phyloP scores from a whole-genome alignment of 495 filamentous ascomycete genomes.

The Hyaloscypha variabilis region DNA sequence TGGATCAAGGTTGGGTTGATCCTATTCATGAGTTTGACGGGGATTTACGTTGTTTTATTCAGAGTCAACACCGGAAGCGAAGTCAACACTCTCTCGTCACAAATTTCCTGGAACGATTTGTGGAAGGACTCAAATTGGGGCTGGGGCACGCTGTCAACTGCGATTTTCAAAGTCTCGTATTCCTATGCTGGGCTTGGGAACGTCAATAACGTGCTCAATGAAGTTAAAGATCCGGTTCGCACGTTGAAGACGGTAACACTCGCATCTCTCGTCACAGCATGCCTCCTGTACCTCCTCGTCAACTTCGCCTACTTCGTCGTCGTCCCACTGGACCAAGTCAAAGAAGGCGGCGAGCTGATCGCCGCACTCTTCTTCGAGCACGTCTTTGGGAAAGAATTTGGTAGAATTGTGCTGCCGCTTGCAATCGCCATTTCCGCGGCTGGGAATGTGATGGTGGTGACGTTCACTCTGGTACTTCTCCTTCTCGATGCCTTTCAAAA shows the following conservation, averaged over 20 bases:
- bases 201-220: slow-evolving; percentile 76
- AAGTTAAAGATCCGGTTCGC: slow-evolving; percentile 69
- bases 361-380: slow-evolving; percentile 69
- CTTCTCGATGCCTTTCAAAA: too few species aligned
- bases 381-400: slow-evolving; percentile 62
- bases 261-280: slow-evolving; percentile 61
- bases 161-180: slow-evolving; percentile 74
- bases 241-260: slow-evolving; percentile 68
- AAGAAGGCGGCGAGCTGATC: slow-evolving; percentile 66
- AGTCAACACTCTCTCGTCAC: background rate
- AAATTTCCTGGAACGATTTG: slow-evolving; percentile 39
- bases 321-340: slow-evolving; percentile 69
- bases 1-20: slow-evolving; percentile 67
- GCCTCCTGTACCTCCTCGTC: slow-evolving; percentile 65
- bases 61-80: slow-evolving; percentile 30
- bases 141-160: slow-evolving; percentile 57
- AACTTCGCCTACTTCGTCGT: slow-evolving; percentile 74
- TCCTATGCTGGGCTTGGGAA: slow-evolving; percentile 71
- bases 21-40: slow-evolving; percentile 64
- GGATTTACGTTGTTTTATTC: slow-evolving; percentile 54
- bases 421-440: slow-evolving; percentile 68
- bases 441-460: slow-evolving; percentile 80
- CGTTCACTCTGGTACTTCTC: slow-evolving; percentile 63
- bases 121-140: slow-evolving; percentile 60
- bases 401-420: slow-evolving; percentile 59